Base-by-base conservation (phyloP, 1,284 basidiomycete species). In the Ganoderma multipileum region DNA sequence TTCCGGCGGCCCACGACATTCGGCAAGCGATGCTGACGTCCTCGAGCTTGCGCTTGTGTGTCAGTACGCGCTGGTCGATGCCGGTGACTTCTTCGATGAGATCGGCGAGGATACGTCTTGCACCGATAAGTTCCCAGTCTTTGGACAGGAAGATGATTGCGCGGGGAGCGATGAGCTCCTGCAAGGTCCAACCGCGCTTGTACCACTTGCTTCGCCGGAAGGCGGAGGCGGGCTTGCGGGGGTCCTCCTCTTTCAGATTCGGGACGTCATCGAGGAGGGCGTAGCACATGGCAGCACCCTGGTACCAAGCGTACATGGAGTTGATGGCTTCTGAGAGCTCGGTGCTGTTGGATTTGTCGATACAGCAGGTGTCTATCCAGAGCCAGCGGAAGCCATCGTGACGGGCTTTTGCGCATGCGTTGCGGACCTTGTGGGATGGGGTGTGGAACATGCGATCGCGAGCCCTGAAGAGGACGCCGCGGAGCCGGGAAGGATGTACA, bases 281-380 rank as follows among this genome's bases (percentile, higher is more conserved):
- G 50, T 73, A 73, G 68, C 72, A 73, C 72, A 71, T 69, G 16
- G 65, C 60, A 18, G 72, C 63, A 47, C 36, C 36, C n/a, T 33
- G 39, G 63, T 71, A 73, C 57, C 63, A 66, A 7, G 62, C 50
- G 65, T 69, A 73, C 67, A 71, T 69, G 7, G 71, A 72, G 64
- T 69, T 72, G 69, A 72, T 72, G 38, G 71, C 65, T 63, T 72
- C 71, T 44, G 67, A 65, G 30, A 73, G 72, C 66, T 71, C 69
- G 1, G 69, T 52, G 66, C 72, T 73, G 66, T 67, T 73, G 2
- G 64, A 20, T 47, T 70, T 65, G 66, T 73, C 69, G 59, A 73
- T 73, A 60, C 72, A 73, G 59, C 65, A 61, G 16, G 69, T 71
- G 60, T 73, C 72, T 0, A 68, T 47, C 71, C 72, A 73, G 23